These are phyloP conservation scores for Clathrus columnatus DNA, from an alignment of 768 basidiomycete species.

Conservation along the genomic window DNA sequence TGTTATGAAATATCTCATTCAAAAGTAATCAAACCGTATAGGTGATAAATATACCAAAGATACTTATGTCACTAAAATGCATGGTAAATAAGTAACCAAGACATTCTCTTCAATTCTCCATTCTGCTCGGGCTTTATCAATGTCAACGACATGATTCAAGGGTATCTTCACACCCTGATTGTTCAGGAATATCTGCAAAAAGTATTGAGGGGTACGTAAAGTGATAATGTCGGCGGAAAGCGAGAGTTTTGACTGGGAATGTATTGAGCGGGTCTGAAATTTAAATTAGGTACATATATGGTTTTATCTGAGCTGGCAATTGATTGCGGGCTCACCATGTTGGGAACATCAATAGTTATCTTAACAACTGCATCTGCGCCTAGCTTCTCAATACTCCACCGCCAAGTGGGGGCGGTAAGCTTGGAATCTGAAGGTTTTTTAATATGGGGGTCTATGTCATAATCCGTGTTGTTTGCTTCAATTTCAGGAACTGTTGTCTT, in stretches of 20 bases:
- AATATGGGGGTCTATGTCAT: neutral
- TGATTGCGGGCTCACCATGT: neutral
- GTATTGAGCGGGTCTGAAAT: neutral
- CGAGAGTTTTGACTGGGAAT: neutral
- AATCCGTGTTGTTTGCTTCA: neutral
- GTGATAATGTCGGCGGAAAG: constrained; percentile 4
- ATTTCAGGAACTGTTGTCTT: neutral
- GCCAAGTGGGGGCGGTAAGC: neutral
- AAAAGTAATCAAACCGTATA: too few species aligned
- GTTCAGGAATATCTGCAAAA: constrained; percentile 8
- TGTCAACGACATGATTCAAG: neutral
- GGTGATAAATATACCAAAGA: neutral
- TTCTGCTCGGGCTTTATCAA: neutral
- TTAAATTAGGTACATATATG: too few species aligned
- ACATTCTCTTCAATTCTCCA: neutral
- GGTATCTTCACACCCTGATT: neutral
- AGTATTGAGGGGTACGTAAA: constrained; percentile 3
- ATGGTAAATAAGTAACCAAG: neutral
- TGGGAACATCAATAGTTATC: neutral
- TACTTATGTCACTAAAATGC: neutral
- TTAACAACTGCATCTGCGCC: neutral
- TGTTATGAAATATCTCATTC: too few species aligned
- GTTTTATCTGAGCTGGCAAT: too few species aligned
- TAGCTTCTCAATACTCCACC: neutral
- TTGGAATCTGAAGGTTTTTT: neutral